Percentiles rank a stretch among this genome's conserved stretches.
phyloP scores from a whole-genome alignment of 2,329 filamentous ascomycete genomes.

The Ploettnerulaceae sp. region DNA sequence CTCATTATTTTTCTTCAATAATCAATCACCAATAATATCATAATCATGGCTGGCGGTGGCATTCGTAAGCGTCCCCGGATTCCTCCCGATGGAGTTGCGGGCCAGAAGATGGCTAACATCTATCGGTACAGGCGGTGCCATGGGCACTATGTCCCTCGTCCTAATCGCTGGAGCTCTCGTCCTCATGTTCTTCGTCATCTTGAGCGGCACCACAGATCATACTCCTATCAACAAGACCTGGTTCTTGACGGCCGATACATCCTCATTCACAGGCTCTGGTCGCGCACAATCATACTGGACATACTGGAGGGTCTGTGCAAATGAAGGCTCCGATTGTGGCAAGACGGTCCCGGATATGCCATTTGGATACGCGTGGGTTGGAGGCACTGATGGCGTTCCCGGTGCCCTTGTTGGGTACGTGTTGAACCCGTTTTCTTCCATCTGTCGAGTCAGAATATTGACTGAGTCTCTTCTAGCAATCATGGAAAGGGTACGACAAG shows the following conservation, averaged over 20 bases:
- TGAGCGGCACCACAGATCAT: slow-evolving; percentile 52
- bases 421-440: too few relatives aligned
- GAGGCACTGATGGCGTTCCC: slow-evolving; percentile 48
- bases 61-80: slow-evolving; percentile 10
- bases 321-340: slow-evolving; percentile 60
- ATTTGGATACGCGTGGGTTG: slow-evolving; percentile 67
- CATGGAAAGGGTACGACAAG: slow-evolving; percentile 53
- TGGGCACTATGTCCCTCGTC: slow-evolving; percentile 54
- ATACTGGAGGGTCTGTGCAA: slow-evolving; percentile 78
- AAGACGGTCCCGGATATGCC: slow-evolving; percentile 56
- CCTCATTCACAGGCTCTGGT: slow-evolving; percentile 62
- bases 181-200: slow-evolving; percentile 60
- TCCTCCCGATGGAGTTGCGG: slow-evolving; percentile 1
- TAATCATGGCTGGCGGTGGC: slow-evolving; percentile 15
- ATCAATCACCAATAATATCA: not conserved
- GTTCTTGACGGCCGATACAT: slow-evolving; percentile 78
- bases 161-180: slow-evolving; percentile 57
- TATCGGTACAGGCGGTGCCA: slow-evolving; percentile 49
- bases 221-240: slow-evolving; percentile 69
- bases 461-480: slow-evolving; percentile 36
- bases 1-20: not conserved
- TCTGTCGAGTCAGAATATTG: not conserved
- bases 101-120: too few relatives aligned
- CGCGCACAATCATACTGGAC: slow-evolving; percentile 73
- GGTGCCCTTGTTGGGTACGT: slow-evolving; percentile 48